These are phyloP conservation scores for Lanmaoa rubissima DNA, from an alignment of 768 basidiomycete species.

Conservation along the genomic window DNA sequence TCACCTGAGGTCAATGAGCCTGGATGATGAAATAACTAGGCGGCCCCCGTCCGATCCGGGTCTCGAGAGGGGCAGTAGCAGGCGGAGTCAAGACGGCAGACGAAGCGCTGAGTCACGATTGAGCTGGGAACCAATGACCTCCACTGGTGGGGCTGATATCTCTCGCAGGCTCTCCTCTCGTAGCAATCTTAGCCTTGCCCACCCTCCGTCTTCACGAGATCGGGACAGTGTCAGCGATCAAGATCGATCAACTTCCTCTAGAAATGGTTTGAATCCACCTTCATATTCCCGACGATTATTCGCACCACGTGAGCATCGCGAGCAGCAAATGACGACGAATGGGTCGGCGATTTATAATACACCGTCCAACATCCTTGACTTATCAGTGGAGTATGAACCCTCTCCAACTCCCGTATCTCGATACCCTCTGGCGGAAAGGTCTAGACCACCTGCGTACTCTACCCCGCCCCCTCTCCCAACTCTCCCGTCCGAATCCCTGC, in stretches of 20 bases:
- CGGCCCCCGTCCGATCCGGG: constrained; percentile 34
- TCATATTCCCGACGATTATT: constrained; percentile 51
- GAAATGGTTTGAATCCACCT: constrained; percentile 23
- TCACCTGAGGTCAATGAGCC: constrained; percentile 50
- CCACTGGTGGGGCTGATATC: constrained; percentile 22
- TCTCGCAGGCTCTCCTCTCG: constrained; percentile 29
- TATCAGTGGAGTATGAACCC: constrained; percentile 39
- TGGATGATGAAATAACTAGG: constrained; percentile 48
- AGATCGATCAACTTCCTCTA: constrained; percentile 25
- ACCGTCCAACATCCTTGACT: constrained; percentile 29
- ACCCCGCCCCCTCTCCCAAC: constrained; percentile 60
- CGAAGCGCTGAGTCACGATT: constrained; percentile 48
- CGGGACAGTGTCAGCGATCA: constrained; percentile 28
- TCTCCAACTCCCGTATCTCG: constrained; percentile 47
- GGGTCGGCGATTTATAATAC: constrained; percentile 17
- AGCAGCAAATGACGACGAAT: constrained; percentile 32
- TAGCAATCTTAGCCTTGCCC: constrained; percentile 20
- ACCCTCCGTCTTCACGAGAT: constrained; percentile 27
- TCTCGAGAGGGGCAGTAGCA: constrained; percentile 39
- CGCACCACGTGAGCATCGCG: constrained; percentile 55
- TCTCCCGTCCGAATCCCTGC: constrained; percentile 55
- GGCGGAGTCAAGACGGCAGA: constrained; percentile 55
- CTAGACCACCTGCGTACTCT: constrained; percentile 44
- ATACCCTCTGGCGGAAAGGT: constrained; percentile 37
- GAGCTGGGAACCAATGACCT: constrained; percentile 42